Evolutionary conservation across 106 monocot genomes (phyloP).

Genomic region (Platanthera guangdongensis): DNA sequence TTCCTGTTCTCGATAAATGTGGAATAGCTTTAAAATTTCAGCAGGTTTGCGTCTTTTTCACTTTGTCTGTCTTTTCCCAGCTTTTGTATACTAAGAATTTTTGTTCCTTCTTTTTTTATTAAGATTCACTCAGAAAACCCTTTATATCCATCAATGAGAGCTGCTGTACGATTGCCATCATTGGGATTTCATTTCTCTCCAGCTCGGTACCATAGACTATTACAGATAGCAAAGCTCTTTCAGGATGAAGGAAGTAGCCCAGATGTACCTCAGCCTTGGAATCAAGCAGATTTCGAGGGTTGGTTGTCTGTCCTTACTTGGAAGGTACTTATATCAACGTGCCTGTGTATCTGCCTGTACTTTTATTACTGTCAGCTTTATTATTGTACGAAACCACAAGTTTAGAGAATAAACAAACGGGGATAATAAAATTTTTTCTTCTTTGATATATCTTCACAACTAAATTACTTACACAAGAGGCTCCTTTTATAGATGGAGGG

Average conservation of each 20-base stretch:
- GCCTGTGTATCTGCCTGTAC: neutral
- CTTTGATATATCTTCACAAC: too few relatives aligned
- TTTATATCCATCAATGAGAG: slow-evolving; percentile 63
- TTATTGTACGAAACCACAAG: neutral
- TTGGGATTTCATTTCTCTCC: slow-evolving; percentile 95
- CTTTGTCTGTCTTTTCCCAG: neutral
- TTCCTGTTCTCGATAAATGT: slow-evolving; percentile 94
- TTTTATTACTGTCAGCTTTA: neutral
- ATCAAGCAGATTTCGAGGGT: slow-evolving; percentile 85
- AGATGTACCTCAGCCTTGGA: slow-evolving; percentile 51
- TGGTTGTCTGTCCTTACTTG: slow-evolving; percentile 84
- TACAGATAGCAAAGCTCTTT: slow-evolving; percentile 83
- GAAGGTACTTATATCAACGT: slow-evolving; percentile 51
- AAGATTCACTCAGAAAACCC: slow-evolving; percentile 74
- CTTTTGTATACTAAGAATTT: slow-evolving; percentile 3
- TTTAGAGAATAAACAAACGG: too few relatives aligned
- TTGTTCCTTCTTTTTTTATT: slow-evolving; percentile 6
- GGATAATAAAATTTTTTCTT: too few relatives aligned
- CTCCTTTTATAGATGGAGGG: too few relatives aligned
- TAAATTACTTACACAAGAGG: too few relatives aligned
- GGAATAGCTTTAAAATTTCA: slow-evolving; percentile 66
- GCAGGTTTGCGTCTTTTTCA: slow-evolving; percentile 47
- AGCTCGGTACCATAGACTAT: slow-evolving; percentile 85
- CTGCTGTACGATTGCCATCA: slow-evolving; percentile 77
- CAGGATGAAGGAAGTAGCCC: slow-evolving; percentile 26